Conservation (phyloP, 305 asterid species). For the Rubia balearica region DNA sequence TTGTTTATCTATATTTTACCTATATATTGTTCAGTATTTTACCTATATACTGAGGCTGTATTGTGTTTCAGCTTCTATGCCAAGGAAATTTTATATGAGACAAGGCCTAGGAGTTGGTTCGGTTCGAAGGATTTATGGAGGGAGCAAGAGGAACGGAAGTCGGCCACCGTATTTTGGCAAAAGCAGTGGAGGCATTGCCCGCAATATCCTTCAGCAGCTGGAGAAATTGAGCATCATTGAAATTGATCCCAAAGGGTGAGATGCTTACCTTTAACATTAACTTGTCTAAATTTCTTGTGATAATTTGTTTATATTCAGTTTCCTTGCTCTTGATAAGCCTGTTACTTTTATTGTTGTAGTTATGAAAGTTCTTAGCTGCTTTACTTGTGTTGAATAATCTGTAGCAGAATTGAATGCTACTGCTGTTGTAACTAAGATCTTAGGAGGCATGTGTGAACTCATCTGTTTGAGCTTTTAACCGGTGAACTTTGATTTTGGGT, state of each 20-base stretch:
- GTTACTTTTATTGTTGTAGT: neutral
- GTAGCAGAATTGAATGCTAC: neutral
- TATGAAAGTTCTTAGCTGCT: neutral
- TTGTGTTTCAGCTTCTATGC: slow-evolving; percentile 30
- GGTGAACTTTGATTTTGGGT: too few relatives aligned
- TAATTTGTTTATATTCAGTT: neutral
- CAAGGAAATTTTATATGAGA: slow-evolving; percentile 35
- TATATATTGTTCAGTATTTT: too few relatives aligned
- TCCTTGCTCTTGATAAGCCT: neutral
- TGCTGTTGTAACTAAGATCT: neutral
- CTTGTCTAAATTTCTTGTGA: too few relatives aligned
- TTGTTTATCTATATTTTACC: too few relatives aligned
- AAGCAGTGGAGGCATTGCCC: slow-evolving; percentile 40
- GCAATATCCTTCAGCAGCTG: slow-evolving; percentile 40
- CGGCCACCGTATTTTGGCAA: slow-evolving; percentile 37
- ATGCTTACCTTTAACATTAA: too few relatives aligned
- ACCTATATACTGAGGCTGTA: too few relatives aligned
- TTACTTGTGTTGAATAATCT: neutral
- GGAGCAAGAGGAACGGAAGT: slow-evolving; percentile 41
- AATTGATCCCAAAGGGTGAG: slow-evolving; percentile 32
- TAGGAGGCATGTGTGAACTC: neutral
- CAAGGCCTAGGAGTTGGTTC: slow-evolving; percentile 41
- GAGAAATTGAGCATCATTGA: slow-evolving; percentile 35
- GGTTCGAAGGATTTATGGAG: slow-evolving; percentile 36
- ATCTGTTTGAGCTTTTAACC: too few relatives aligned